Percentiles rank a stretch among this genome's conserved stretches.
Conservation (phyloP, 148 eudicot species). For the Camellia sinensis region DNA sequence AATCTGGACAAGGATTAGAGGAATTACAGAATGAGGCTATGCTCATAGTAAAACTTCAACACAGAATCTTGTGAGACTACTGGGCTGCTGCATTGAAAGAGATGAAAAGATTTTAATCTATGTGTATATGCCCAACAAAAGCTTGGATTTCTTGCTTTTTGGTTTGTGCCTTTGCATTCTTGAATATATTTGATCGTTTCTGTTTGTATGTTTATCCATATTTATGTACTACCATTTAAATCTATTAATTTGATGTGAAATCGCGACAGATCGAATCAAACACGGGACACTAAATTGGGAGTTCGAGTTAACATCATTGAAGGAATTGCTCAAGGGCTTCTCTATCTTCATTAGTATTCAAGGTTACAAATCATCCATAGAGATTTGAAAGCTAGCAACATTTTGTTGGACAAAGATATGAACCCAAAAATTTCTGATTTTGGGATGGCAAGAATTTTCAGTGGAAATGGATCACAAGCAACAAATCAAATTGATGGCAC, state of each 20-base stretch:
- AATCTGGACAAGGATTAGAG: slow-evolving; percentile 1
- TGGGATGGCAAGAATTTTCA: slow-evolving; percentile 30
- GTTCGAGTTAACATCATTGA: not conserved
- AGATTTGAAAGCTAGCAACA: slow-evolving; percentile 37
- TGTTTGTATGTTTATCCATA: not conserved
- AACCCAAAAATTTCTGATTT: slow-evolving; percentile 33
- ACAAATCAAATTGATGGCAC: slow-evolving; percentile 30
- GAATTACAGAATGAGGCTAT: slow-evolving; percentile 3
- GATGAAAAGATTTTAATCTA: slow-evolving; percentile 11
- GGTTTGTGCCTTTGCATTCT: not conserved
- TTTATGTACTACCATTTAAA: too few species aligned
- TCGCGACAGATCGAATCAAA: not conserved
- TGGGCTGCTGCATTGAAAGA: slow-evolving; percentile 10
- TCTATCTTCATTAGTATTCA: slow-evolving; percentile 33
- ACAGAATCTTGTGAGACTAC: slow-evolving; percentile 7
- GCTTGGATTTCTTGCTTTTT: slow-evolving; percentile 8
- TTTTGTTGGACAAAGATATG: slow-evolving; percentile 24
- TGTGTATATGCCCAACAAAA: slow-evolving; percentile 14
- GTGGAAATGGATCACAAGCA: slow-evolving; percentile 12
- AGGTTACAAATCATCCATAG: slow-evolving; percentile 32
- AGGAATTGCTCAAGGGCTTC: slow-evolving; percentile 10
- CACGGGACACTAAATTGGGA: not conserved
- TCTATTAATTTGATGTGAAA: not conserved
- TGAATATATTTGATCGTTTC: not conserved
- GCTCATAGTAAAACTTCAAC: slow-evolving; percentile 14